Evolutionary conservation across 257 asterid genomes (phyloP).

Genomic region (Parsonsia alboflavescens): DNA sequence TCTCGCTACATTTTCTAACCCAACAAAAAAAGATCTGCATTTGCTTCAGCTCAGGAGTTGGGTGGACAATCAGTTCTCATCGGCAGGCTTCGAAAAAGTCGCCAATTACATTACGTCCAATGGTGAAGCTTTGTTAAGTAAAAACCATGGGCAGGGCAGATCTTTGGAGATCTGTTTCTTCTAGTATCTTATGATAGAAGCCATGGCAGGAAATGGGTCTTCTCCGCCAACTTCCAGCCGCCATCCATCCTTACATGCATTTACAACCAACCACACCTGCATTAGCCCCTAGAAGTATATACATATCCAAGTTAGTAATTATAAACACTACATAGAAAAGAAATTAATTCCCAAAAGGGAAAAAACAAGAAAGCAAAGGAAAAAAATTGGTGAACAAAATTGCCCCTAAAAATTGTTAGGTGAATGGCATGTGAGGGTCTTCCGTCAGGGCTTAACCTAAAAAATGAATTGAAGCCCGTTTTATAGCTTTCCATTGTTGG

Average conservation of each 20-base stretch:
- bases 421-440: too few relatives aligned
- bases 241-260: neutral
- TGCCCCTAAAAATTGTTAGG: too few relatives aligned
- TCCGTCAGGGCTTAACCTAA: too few relatives aligned
- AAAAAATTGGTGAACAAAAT: too few relatives aligned
- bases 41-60: slow-evolving; percentile 52
- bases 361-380: too few relatives aligned
- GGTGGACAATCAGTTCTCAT: slow-evolving; percentile 47
- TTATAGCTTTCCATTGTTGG: too few relatives aligned
- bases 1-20: too few relatives aligned
- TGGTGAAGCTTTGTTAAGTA: slow-evolving; percentile 32
- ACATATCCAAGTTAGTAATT: too few relatives aligned
- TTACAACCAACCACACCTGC: slow-evolving; percentile 22
- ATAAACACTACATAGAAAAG: too few relatives aligned
- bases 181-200: slow-evolving; percentile 31
- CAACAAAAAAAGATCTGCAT: too few relatives aligned
- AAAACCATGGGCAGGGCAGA: slow-evolving; percentile 27
- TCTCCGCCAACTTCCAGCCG: slow-evolving; percentile 20
- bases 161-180: slow-evolving; percentile 25
- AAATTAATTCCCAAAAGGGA: neutral
- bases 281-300: neutral
- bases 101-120: slow-evolving; percentile 25
- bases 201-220: slow-evolving; percentile 27
- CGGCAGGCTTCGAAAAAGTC: slow-evolving; percentile 41
- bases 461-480: too few relatives aligned